phyloP scores from a whole-genome alignment of 2,329 filamentous ascomycete species.

The Dothistroma pini region DNA sequence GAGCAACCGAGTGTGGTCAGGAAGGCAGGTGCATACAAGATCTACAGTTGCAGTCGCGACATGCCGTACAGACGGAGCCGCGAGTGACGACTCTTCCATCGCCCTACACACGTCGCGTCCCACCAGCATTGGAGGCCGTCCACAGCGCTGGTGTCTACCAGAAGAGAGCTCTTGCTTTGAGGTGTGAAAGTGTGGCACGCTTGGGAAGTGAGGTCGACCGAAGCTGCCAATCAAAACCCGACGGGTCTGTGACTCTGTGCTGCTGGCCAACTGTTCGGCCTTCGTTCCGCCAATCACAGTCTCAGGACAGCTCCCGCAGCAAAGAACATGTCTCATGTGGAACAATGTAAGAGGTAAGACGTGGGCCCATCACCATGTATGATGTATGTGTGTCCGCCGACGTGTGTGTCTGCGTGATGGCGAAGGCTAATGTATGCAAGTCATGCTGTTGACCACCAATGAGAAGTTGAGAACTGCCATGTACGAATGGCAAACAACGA shows the following conservation, averaged over 20 bases:
- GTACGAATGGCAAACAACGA: background rate
- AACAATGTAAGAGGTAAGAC: background rate
- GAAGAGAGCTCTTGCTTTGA: background rate
- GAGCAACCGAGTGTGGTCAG: background rate
- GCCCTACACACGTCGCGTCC: background rate
- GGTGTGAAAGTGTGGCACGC: background rate
- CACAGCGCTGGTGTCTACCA: background rate
- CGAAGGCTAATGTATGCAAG: constrained; percentile 17
- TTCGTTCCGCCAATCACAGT: background rate
- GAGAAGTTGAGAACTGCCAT: background rate
- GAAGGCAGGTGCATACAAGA: background rate
- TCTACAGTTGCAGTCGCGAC: background rate
- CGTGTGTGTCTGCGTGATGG: constrained; percentile 10
- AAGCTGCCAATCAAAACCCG: constrained; percentile 1
- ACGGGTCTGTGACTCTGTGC: background rate
- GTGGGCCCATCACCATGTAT: background rate
- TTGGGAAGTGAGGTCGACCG: constrained; percentile 3
- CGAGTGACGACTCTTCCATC: background rate
- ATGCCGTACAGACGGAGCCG: background rate
- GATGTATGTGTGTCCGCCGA: background rate
- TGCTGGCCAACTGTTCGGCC: background rate
- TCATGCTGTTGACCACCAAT: constrained; percentile 15
- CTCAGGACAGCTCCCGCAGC: background rate
- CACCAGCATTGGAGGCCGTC: background rate
- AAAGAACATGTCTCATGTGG: constrained; percentile 1